A percentile compares a stretch with the other conserved stretches of the same genome.
Conservation (phyloP, 805 yeast genomes). For the Candida fluviatilis region DNA sequence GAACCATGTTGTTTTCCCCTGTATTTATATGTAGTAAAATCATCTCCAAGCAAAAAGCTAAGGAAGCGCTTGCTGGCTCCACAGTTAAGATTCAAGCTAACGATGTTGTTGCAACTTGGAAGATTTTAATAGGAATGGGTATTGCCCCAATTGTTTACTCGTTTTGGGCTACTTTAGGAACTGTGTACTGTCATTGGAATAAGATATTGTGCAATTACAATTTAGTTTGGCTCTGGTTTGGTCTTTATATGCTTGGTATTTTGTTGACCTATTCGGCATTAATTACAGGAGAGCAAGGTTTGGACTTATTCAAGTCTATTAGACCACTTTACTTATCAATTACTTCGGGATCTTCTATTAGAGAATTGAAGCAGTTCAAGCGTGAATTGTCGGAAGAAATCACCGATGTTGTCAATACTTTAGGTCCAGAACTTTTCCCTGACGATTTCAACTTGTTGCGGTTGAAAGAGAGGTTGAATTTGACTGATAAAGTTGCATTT, state of each 20-base stretch:
- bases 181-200: slow-evolving; percentile 25
- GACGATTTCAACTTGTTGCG: slow-evolving; percentile 64
- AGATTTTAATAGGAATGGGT: slow-evolving; percentile 82
- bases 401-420: slow-evolving; percentile 71
- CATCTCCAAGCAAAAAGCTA: slow-evolving; percentile 70
- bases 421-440: slow-evolving; percentile 83
- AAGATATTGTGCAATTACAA: slow-evolving; percentile 16
- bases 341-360: slow-evolving; percentile 52
- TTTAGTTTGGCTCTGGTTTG: slow-evolving; percentile 41
- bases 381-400: slow-evolving; percentile 63
- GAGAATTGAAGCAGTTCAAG: slow-evolving; percentile 59
- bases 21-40: slow-evolving; percentile 75
- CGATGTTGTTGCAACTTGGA: slow-evolving; percentile 98
- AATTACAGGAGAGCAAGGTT: slow-evolving; percentile 87
- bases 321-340: slow-evolving; percentile 73
- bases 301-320: slow-evolving; percentile 80
- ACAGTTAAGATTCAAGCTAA: slow-evolving; percentile 87
- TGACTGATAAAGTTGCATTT: slow-evolving; percentile 21
- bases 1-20: slow-evolving; percentile 82
- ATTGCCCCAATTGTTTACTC: slow-evolving; percentile 83
- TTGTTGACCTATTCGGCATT: slow-evolving; percentile 85
- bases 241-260: slow-evolving; percentile 58
- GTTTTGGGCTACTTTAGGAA: slow-evolving; percentile 67
- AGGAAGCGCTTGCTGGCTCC: slow-evolving; percentile 76
- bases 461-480: slow-evolving; percentile 35